Evolutionary conservation across 2,329 filamentous ascomycete species (phyloP).

Genomic region (Colletotrichum australisinense): DNA sequence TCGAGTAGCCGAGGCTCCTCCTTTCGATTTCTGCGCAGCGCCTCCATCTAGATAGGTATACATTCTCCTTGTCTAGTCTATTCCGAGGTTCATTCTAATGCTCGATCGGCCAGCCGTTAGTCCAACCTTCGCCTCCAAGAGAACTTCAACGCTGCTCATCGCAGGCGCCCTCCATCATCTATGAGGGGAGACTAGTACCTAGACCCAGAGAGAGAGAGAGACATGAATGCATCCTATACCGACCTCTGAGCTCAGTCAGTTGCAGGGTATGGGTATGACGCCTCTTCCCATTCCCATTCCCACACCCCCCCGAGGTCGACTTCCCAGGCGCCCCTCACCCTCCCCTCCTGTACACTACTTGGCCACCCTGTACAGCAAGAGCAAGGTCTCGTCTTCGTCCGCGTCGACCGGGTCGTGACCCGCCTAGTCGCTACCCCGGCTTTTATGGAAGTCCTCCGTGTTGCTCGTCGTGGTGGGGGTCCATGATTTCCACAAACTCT

Average conservation of each 20-base stretch:
- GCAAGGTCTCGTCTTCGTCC: constrained; percentile 20
- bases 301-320: not conserved
- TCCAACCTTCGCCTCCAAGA: not conserved
- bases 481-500: constrained; percentile 30
- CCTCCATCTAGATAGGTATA: not conserved
- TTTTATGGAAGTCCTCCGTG: constrained; percentile 27
- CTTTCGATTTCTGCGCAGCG: not conserved
- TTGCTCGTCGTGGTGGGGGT: constrained; percentile 29
- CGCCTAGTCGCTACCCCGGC: constrained; percentile 31
- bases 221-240: constrained; percentile 21
- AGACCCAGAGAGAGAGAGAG: constrained; percentile 11
- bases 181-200: constrained; percentile 14
- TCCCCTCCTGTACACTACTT: not conserved
- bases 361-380: constrained; percentile 22
- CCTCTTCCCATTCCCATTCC: constrained; percentile 9
- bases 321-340: constrained; percentile 2
- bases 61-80: not conserved
- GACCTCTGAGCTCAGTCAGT: constrained; percentile 23
- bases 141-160: constrained; percentile 1
- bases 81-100: not conserved
- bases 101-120: not conserved
- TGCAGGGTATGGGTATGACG: constrained; percentile 25
- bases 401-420: constrained; percentile 22
- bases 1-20: constrained; percentile 17
- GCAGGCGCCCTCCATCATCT: constrained; percentile 25